A percentile compares a stretch with the other conserved stretches of the same genome.
Evolutionary conservation across 306 rosid species (phyloP).

Genomic region (Dicorynia guianensis): DNA sequence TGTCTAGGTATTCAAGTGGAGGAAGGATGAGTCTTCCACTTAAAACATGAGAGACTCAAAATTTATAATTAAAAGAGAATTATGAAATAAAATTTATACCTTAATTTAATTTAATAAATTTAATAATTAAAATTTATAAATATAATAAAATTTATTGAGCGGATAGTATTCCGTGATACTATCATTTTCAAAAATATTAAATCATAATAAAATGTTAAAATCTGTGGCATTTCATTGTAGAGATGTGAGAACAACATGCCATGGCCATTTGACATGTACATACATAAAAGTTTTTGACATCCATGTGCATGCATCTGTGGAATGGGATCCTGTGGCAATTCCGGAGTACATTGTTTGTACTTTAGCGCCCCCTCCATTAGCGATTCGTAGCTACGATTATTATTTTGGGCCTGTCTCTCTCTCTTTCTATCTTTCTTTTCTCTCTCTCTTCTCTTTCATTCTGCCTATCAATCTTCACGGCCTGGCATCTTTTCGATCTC

Average conservation of each 20-base stretch:
- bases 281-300: not conserved
- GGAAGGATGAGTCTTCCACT: too few species aligned
- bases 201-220: not conserved
- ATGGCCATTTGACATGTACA: not conserved
- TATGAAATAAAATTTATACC: too few species aligned
- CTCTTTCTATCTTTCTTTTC: constrained; percentile 37
- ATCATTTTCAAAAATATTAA: too few species aligned
- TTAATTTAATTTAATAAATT: too few species aligned
- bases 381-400: constrained; percentile 38
- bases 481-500: constrained; percentile 63
- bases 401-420: constrained; percentile 37
- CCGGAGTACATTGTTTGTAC: constrained; percentile 48
- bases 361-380: constrained; percentile 39
- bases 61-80: too few species aligned
- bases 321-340: constrained; percentile 52
- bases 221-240: too few species aligned
- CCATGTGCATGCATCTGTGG: not conserved
- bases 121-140: too few species aligned
- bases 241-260: not conserved
- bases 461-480: constrained; percentile 71
- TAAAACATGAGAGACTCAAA: too few species aligned
- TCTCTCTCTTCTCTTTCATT: not conserved
- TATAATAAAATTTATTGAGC: too few species aligned
- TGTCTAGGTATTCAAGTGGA: too few species aligned
- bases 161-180: too few species aligned